Conservation (phyloP, 2,329 filamentous ascomycete genomes). For the Fusarium beomiforme region DNA sequence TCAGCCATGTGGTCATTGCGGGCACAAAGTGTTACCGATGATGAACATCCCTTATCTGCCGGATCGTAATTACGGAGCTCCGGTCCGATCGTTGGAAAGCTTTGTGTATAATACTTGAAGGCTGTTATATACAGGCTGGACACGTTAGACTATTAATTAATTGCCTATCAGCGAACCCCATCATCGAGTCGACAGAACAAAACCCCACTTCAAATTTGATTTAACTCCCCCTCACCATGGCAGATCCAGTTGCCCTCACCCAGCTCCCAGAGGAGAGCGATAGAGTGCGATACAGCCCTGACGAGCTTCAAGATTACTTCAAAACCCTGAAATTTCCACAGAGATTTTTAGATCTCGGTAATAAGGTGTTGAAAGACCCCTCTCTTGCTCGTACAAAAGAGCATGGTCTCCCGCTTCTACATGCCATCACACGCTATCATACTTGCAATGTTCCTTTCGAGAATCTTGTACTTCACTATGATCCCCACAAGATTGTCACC, state of each 20-base stretch:
- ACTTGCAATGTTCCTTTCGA: background rate
- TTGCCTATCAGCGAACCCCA: background rate
- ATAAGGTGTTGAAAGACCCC: background rate
- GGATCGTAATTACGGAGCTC: background rate
- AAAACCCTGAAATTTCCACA: background rate
- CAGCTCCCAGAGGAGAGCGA: background rate
- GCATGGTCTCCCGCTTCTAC: background rate
- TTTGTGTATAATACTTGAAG: background rate
- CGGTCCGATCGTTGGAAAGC: background rate
- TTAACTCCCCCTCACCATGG: background rate
- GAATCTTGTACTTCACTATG: background rate
- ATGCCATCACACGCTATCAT: background rate
- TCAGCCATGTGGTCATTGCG: background rate
- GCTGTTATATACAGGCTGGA: background rate
- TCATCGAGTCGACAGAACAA: background rate
- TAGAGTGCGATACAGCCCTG: background rate
- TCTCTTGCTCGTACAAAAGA: background rate
- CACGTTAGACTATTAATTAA: background rate
- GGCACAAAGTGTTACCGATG: background rate
- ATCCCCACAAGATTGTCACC: background rate
- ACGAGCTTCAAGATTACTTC: background rate
- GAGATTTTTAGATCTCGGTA: background rate
- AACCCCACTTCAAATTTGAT: background rate
- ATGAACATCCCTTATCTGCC: background rate
- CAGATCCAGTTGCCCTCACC: background rate